These are phyloP conservation scores for Alternaria metachromatica DNA, from an alignment of 2,329 filamentous ascomycete species.

Conservation along the genomic window DNA sequence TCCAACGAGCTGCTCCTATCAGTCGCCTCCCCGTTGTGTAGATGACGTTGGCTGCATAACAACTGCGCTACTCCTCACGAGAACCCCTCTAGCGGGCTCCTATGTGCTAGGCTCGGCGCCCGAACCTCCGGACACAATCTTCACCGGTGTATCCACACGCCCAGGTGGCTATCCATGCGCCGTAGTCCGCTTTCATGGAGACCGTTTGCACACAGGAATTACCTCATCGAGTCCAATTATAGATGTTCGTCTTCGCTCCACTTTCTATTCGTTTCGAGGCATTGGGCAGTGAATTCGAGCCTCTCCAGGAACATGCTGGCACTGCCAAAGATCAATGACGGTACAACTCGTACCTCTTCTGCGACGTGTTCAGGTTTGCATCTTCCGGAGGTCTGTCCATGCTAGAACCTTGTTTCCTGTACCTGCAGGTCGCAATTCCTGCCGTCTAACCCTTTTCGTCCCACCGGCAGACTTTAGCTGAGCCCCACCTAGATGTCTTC, in stretches of 20 bases:
- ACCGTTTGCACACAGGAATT: not conserved
- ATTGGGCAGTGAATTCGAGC: not conserved
- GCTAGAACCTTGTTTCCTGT: slow-evolving; percentile 8
- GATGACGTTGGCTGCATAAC: slow-evolving; percentile 7
- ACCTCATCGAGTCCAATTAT: not conserved
- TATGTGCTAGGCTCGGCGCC: not conserved
- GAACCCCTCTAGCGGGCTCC: not conserved
- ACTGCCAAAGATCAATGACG: not conserved
- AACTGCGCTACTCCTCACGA: slow-evolving; percentile 5
- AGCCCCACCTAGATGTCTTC: not conserved
- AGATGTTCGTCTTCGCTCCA: slow-evolving; percentile 2
- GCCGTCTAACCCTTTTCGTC: slow-evolving; percentile 1
- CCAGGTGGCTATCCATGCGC: slow-evolving; percentile 14
- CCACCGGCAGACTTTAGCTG: not conserved
- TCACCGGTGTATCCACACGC: slow-evolving; percentile 13
- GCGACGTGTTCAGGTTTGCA: not conserved
- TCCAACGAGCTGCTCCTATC: not conserved
- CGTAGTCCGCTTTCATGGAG: not conserved
- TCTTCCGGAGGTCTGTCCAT: not conserved
- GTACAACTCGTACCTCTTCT: not conserved
- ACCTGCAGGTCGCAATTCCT: slow-evolving; percentile 9
- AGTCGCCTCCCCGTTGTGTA: not conserved
- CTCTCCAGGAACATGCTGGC: not conserved
- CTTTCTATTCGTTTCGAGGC: not conserved
- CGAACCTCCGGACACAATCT: slow-evolving; percentile 7